phyloP scores from a whole-genome alignment of 805 yeast genomes.

The Wickerhamiella bombiphila region DNA sequence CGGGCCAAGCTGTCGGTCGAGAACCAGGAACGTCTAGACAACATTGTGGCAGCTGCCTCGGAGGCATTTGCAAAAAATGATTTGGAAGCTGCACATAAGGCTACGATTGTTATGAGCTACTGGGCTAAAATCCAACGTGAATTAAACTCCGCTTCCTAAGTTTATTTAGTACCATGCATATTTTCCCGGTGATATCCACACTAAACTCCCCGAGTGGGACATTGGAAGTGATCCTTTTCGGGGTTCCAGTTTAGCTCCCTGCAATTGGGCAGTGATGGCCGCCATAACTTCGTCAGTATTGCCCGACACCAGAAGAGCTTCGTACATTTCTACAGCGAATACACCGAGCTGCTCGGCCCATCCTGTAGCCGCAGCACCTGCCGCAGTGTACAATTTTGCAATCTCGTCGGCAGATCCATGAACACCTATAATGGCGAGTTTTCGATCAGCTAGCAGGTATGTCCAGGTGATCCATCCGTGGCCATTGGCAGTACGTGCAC shows the following conservation, averaged over 20 bases:
- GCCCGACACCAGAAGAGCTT: not conserved
- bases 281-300: not conserved
- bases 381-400: not conserved
- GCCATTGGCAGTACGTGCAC: slow-evolving; percentile 8
- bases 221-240: slow-evolving; percentile 1
- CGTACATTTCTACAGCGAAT: not conserved
- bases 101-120: slow-evolving; percentile 62
- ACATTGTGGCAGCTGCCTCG: slow-evolving; percentile 32
- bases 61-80: slow-evolving; percentile 33
- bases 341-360: not conserved
- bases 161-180: slow-evolving; percentile 1
- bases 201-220: not conserved
- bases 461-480: slow-evolving; percentile 1
- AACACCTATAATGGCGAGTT: not conserved
- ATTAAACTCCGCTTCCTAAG: too few species aligned
- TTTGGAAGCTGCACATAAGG: slow-evolving; percentile 45
- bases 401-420: slow-evolving; percentile 1
- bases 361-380: slow-evolving; percentile 1
- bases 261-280: not conserved
- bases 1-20: slow-evolving; percentile 32
- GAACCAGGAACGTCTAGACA: slow-evolving; percentile 41
- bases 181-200: not conserved
- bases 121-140: slow-evolving; percentile 64
- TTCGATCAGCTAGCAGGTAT: not conserved
- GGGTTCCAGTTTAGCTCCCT: not conserved